Percentiles rank a stretch among this genome's conserved stretches.
Evolutionary conservation across 352 stramenopile genomes (phyloP).

Genomic region (Thalassiosira exigua): DNA sequence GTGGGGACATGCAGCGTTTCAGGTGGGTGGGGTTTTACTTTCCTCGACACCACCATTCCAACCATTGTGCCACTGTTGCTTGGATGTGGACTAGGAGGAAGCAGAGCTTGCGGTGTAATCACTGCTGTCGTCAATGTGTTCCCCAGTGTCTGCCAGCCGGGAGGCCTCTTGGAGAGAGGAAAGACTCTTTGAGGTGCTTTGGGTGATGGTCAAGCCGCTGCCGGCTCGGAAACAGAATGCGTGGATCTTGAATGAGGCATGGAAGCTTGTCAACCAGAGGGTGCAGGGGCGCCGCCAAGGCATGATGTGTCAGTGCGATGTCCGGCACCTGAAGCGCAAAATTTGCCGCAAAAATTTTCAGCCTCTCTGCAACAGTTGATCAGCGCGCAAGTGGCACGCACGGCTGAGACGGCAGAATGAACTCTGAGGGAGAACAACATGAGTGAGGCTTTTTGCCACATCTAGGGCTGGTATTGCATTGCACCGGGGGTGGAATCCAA

Average conservation of each 20-base stretch:
- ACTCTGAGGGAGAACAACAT: neutral
- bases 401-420: neutral
- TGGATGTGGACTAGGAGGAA: neutral
- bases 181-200: conserved; percentile 24
- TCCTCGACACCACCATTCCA: conserved; percentile 13
- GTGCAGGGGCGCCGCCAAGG: conserved; percentile 3
- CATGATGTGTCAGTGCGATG: neutral
- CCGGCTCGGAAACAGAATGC: neutral
- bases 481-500: conserved; percentile 1
- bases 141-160: neutral
- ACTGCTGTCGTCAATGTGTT: neutral
- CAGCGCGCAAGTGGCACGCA: neutral
- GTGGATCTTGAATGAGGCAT: conserved; percentile 32
- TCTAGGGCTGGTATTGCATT: conserved; percentile 29
- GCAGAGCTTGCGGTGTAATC: conserved; percentile 9
- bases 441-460: conserved; percentile 1
- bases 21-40: neutral
- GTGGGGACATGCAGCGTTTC: conserved; percentile 9
- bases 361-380: neutral
- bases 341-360: too few relatives aligned
- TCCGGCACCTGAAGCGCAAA: neutral
- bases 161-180: conserved; percentile 7
- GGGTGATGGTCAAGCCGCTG: neutral
- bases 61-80: conserved; percentile 27
- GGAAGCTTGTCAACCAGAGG: conserved; percentile 28